Percentiles rank a stretch among this genome's conserved stretches.
Conservation (phyloP, 208 protist species). For the Tritrichomonas musculus region DNA sequence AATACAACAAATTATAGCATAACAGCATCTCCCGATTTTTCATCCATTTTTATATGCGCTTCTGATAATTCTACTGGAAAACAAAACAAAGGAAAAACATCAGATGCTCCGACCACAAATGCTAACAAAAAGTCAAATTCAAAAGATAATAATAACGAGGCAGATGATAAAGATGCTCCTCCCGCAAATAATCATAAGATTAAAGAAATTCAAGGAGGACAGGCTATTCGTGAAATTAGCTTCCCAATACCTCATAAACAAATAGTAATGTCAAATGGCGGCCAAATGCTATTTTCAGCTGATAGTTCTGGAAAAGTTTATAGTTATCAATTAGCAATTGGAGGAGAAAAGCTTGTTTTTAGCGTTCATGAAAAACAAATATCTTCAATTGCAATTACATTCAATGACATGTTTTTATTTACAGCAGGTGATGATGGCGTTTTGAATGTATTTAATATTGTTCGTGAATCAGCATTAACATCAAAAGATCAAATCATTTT, state of each 20-base stretch:
- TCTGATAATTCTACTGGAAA: slow-evolving; percentile 79
- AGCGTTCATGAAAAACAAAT: slow-evolving; percentile 52
- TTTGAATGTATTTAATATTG: neutral
- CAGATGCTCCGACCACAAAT: too few relatives aligned
- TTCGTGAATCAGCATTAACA: too few relatives aligned
- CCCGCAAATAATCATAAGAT: neutral
- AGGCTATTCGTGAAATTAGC: slow-evolving; percentile 59
- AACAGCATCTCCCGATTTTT: neutral
- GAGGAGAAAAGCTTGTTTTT: slow-evolving; percentile 35
- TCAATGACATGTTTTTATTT: slow-evolving; percentile 76
- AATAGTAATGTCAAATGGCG: slow-evolving; percentile 67
- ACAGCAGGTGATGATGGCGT: slow-evolving; percentile 72
- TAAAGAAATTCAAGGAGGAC: slow-evolving; percentile 34
- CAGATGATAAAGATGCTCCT: neutral
- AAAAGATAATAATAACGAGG: too few relatives aligned
- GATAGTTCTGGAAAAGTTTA: slow-evolving; percentile 76
- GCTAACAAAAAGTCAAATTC: too few relatives aligned
- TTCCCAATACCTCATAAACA: slow-evolving; percentile 61
- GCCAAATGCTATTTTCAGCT: slow-evolving; percentile 79
- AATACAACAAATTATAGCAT: neutral
- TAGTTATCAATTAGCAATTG: slow-evolving; percentile 70
- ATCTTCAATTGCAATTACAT: slow-evolving; percentile 68
- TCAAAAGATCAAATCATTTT: too few relatives aligned
- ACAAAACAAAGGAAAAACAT: too few relatives aligned
- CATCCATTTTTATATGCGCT: slow-evolving; percentile 63